These are phyloP conservation scores for Colletotrichum paranaense DNA, from an alignment of 2,329 filamentous ascomycete species.

Conservation along the genomic window DNA sequence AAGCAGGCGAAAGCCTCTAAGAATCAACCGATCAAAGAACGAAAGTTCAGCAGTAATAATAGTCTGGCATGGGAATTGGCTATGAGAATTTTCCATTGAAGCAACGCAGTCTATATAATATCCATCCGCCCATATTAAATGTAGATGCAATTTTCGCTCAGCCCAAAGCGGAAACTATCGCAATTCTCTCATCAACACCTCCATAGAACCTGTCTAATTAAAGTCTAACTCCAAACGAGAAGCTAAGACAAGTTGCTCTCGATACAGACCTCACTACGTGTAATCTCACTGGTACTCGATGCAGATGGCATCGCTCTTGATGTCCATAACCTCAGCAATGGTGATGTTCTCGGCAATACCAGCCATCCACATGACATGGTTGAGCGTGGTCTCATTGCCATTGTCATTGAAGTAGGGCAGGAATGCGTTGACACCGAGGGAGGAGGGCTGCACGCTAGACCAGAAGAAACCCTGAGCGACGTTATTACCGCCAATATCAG, in stretches of 20 bases:
- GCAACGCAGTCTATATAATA: not conserved
- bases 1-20: too few species aligned
- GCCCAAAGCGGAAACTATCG: not conserved
- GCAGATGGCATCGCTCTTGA: slow-evolving; percentile 26
- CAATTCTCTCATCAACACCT: too few species aligned
- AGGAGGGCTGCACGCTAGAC: not conserved
- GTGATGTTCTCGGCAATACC: slow-evolving; percentile 23
- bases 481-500: slow-evolving; percentile 18
- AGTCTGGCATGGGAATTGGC: too few species aligned
- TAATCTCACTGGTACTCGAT: slow-evolving; percentile 3
- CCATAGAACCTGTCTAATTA: too few species aligned
- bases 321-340: slow-evolving; percentile 26
- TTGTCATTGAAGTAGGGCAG: slow-evolving; percentile 25
- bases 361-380: slow-evolving; percentile 24
- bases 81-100: not conserved
- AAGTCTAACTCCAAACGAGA: not conserved
- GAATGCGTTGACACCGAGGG: not conserved
- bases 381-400: slow-evolving; percentile 19
- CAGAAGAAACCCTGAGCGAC: slow-evolving; percentile 7
- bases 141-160: not conserved
- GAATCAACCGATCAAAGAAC: too few species aligned
- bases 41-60: too few species aligned
- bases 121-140: not conserved
- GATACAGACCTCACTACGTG: not conserved
- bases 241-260: not conserved